Evolutionary conservation across 2,329 filamentous ascomycete genomes (phyloP), one percentile per base, ranked within the genome.

Genomic region (Acarospora socialis): DNA sequence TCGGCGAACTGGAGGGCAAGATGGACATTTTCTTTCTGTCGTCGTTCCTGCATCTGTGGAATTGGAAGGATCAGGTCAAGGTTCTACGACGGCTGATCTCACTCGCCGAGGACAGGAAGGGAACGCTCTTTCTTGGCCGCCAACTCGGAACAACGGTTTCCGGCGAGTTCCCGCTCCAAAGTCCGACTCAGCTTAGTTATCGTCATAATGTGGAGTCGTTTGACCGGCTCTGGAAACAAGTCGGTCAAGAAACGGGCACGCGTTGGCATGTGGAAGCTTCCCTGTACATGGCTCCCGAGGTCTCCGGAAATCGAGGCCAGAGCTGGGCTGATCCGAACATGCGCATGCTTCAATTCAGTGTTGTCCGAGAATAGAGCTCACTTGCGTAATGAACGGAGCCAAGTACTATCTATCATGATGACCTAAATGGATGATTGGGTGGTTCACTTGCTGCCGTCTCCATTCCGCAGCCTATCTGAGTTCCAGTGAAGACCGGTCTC

Each of bases 161-260:
- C 1, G 35, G 45, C 33, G 44, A 35, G 34, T 8, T 21, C 8
- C 2, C n/a, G 9, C 13, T 21, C 18, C 14, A 17, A 47, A 34
- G 37, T 49, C 20, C 38, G 50, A 30, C 37, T 36, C 12, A 41
- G 36, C 14, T 51, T 12, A 50, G 54, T 5, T 70, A 61, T 39
- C 47, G 67, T 1, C 67, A 71, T 43, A 57, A 66, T 38, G 52
- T 57, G 20, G 45, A 50, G 5, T 67, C 59, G 34, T 73, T 70
- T 49, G 61, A 65, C 42, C 44, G 44, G 21, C 50, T 73, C 15
- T 73, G 69, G 69, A 55, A 67, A 32, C 61, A 68, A 37, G 58
- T 70, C 16, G 65, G 65, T 6, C 39, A 36, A 19, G 45, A 61
- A 32, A 70, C 67, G 1, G 55, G 53, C 15, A 70, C 66, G 2